phyloP scores from a whole-genome alignment of 1,284 basidiomycete species.

The Tilletia indica region DNA sequence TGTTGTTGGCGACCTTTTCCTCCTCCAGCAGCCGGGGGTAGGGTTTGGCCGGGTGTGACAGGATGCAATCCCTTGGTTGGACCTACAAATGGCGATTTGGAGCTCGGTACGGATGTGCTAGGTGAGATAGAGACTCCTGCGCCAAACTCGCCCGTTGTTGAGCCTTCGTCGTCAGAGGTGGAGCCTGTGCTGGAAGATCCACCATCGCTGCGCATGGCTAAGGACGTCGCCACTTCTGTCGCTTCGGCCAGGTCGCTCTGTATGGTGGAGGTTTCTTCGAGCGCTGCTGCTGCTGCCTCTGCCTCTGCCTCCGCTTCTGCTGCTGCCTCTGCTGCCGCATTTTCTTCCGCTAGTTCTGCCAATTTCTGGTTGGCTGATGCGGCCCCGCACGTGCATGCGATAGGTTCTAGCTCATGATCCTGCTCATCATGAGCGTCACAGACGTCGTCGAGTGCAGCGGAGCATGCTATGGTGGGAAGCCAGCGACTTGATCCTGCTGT shows the following conservation, averaged over 20 bases:
- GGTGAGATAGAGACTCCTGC: not conserved
- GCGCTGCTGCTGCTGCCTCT: not conserved
- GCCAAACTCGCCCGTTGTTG: not conserved
- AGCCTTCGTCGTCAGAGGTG: not conserved
- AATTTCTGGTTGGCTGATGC: conserved; percentile 4
- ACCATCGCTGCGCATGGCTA: not conserved
- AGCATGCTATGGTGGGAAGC: not conserved
- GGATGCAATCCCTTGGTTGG: not conserved
- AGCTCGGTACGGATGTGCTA: conserved; percentile 1
- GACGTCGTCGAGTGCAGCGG: not conserved
- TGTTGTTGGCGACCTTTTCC: not conserved
- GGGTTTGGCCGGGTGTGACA: not conserved
- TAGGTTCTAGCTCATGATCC: not conserved
- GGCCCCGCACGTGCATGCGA: conserved; percentile 14
- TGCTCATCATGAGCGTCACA: not conserved
- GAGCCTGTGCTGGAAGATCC: conserved; percentile 6
- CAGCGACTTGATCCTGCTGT: not conserved
- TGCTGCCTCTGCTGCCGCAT: not conserved
- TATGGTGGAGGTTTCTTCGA: not conserved
- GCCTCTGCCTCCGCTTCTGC: not conserved
- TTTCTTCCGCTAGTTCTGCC: not conserved
- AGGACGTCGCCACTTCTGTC: not conserved
- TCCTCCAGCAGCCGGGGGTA: not conserved
- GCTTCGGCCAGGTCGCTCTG: conserved; percentile 1
- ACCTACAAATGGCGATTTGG: conserved; percentile 2